Evolutionary conservation across 78 protist species (phyloP), one percentile per base, ranked within the genome.

Genomic region (Cavenderia fasciculata): DNA sequence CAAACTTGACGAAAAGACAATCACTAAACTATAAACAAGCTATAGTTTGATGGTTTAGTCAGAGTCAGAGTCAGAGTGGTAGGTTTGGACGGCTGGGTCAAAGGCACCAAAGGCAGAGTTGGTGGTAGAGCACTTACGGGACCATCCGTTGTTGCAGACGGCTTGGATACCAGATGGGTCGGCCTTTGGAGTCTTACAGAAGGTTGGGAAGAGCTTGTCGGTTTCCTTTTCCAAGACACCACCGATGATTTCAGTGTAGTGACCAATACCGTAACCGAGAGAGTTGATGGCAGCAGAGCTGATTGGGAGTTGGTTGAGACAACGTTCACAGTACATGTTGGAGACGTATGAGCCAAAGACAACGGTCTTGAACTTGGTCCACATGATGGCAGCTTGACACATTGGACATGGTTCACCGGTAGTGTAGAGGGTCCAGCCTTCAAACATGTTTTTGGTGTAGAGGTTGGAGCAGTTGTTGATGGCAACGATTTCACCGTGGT

Each of bases 241-340:
- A 62, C 86, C 86, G 40, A 76, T 76, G 16, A 76, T 25, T 31
- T 59, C 40, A 16, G 46, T 31, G 2, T 40, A 7, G 7, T 29
- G 49, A 10, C 31, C 16, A 11, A 76, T 38, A 76, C 86, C 86
- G 44, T 76, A 76, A 40, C 68, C 71, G 19, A 49, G 38, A 27
- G 66, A 46, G 29, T 57, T 44, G 86, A 76, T 59, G 29, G 29
- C 40, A 31, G 59, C 62, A 29, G 86, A 61, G 56, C 25, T 57
- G 33, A 76, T 44, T 76, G 86, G 86, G 51, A 76, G 36, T 62
- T 76, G 86, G 18, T 61, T 61, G 62, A 76, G 68, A 62, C 86
- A 76, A 23, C 65, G 65, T 36, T 76, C 86, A 16, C 86, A 76
- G 36, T 76, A 76, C 66, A 76, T 29, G 86, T 61, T 76, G 19